phyloP scores from a whole-genome alignment of 805 yeast species.

The Monosporozyma yasuniensis region DNA sequence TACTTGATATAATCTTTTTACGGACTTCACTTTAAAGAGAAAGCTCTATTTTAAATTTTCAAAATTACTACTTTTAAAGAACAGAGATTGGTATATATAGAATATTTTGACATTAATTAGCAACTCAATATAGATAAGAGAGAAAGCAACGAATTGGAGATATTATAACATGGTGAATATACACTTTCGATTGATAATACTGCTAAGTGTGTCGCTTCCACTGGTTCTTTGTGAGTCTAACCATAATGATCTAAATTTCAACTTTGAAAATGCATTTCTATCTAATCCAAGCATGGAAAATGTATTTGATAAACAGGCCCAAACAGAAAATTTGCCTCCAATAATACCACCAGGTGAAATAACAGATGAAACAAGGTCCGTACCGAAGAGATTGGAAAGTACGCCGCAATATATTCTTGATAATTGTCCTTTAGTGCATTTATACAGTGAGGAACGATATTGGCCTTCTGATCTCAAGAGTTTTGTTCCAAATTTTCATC shows the following conservation, averaged over 20 bases:
- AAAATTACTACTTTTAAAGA: too few species aligned
- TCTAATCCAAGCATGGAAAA: not conserved
- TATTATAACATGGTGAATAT: not conserved
- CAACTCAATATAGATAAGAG: too few species aligned
- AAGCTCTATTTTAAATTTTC: not conserved
- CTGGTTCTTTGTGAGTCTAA: not conserved
- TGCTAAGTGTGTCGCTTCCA: not conserved
- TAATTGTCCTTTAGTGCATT: constrained; percentile 68
- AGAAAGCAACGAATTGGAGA: not conserved
- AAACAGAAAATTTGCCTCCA: constrained; percentile 15
- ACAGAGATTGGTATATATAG: too few species aligned
- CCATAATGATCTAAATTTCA: not conserved
- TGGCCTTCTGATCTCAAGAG: constrained; percentile 74
- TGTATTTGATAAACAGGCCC: not conserved
- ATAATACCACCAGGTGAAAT: constrained; percentile 21
- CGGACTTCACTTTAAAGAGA: not conserved
- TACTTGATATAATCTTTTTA: not conserved
- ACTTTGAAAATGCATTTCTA: not conserved
- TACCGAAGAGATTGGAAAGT: constrained; percentile 33
- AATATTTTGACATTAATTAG: too few species aligned
- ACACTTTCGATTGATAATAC: not conserved
- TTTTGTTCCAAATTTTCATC: constrained; percentile 57
- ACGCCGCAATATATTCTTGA: constrained; percentile 57
- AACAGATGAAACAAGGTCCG: constrained; percentile 21
- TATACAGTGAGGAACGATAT: constrained; percentile 82